Conservation (phyloP, 139 green algal genomes). For the Chlamydomonas schloesseri region DNA sequence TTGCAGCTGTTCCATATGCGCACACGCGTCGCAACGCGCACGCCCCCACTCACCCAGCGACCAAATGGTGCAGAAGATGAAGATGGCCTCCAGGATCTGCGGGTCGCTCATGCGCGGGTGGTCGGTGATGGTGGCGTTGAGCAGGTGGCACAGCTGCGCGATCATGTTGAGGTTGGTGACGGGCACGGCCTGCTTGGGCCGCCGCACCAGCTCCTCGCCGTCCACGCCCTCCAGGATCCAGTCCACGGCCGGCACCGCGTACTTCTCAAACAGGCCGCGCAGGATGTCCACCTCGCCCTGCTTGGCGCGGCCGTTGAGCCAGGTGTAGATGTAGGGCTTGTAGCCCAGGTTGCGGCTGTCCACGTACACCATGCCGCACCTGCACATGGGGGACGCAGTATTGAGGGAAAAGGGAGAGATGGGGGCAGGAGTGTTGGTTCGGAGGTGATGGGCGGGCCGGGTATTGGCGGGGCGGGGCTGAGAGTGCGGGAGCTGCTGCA, state of each 20-base stretch:
- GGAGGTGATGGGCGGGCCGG: too few species aligned
- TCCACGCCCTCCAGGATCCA: constrained; percentile 85
- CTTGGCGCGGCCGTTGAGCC: constrained; percentile 67
- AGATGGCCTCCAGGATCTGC: constrained; percentile 79
- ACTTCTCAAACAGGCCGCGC: constrained; percentile 84
- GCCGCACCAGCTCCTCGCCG: constrained; percentile 79
- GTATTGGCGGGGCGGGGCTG: too few species aligned
- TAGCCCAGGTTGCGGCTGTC: constrained; percentile 91
- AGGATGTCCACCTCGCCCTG: constrained; percentile 67
- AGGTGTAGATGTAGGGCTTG: constrained; percentile 82
- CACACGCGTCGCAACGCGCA: background rate
- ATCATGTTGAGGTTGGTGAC: constrained; percentile 89
- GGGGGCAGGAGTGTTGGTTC: too few species aligned
- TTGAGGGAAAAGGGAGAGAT: background rate
- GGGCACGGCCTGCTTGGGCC: constrained; percentile 74
- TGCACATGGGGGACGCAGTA: constrained; percentile 1
- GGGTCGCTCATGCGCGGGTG: constrained; percentile 69
- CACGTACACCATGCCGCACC: constrained; percentile 93
- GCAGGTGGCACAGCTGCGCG: constrained; percentile 82
- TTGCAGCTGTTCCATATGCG: too few species aligned
- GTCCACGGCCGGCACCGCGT: constrained; percentile 73
- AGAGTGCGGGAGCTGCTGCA: too few species aligned
- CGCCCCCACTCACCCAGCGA: constrained; percentile 64
- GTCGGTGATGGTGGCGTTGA: constrained; percentile 73
- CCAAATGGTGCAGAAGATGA: constrained; percentile 86